Evolutionary conservation across 2,329 filamentous ascomycete species (phyloP).

Genomic region (Endothia cerciana): DNA sequence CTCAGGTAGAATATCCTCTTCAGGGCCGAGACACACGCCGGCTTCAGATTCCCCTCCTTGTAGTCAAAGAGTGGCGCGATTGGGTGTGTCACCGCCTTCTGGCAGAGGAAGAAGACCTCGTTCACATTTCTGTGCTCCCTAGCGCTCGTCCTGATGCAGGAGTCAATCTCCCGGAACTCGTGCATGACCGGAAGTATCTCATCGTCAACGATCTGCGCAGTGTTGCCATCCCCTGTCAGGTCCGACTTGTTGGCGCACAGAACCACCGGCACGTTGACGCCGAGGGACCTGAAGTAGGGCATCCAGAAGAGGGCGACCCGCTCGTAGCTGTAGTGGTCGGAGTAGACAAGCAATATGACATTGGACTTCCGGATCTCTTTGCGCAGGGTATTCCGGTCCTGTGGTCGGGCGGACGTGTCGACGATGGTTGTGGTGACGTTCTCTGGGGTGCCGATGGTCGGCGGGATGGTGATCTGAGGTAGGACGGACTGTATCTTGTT

Average conservation of each 20-base stretch:
- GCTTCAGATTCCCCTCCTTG: conserved; percentile 87
- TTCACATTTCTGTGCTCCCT: conserved; percentile 93
- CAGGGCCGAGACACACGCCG: conserved; percentile 82
- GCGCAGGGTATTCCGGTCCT: conserved; percentile 86
- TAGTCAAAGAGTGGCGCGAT: conserved; percentile 97
- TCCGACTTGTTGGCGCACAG: conserved; percentile 98
- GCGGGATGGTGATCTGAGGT: conserved; percentile 92
- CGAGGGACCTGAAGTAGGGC: conserved; percentile 94
- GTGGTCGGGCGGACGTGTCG: conserved; percentile 92
- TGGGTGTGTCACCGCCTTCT: conserved; percentile 96
- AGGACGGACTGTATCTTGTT: conserved; percentile 90
- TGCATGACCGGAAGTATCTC: conserved; percentile 99
- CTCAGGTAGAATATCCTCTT: conserved; percentile 93
- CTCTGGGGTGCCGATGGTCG: conserved; percentile 88
- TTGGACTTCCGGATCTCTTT: conserved; percentile 97
- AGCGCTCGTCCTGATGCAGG: conserved; percentile 92
- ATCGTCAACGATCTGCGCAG: conserved; percentile 86
- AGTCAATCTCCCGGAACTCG: conserved; percentile 98
- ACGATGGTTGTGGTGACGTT: conserved; percentile 98
- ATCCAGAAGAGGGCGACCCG: conserved; percentile 97
- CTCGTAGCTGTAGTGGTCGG: conserved; percentile 99
- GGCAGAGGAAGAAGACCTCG: conserved; percentile 95
- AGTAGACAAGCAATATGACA: conserved; percentile 94
- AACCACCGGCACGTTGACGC: conserved; percentile 98
- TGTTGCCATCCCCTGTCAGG: conserved; percentile 72